These are phyloP conservation scores for Eutrema japonicum DNA, from an alignment of 345 rosid species.

Conservation along the genomic window DNA sequence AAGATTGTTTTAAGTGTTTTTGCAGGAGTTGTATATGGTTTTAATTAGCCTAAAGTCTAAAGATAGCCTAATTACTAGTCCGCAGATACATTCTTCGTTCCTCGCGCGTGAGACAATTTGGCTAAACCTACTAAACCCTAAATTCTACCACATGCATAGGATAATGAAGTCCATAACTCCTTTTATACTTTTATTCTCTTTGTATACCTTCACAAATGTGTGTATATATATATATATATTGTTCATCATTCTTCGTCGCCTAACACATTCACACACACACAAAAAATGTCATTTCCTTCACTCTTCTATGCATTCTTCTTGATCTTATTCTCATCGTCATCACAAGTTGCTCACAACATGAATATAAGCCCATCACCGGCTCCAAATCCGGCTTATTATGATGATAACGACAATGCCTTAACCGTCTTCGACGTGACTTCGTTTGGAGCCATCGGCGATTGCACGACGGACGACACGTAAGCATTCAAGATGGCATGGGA, in stretches of 20 bases:
- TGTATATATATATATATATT: slow-evolving; percentile 1
- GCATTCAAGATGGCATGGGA: slow-evolving; percentile 95
- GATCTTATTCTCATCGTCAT: slow-evolving; percentile 15
- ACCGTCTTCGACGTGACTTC: slow-evolving; percentile 58
- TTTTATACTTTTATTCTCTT: slow-evolving; percentile 18
- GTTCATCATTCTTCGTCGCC: slow-evolving; percentile 14
- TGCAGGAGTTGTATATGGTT: too few relatives aligned
- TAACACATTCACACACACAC: slow-evolving; percentile 17
- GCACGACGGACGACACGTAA: slow-evolving; percentile 64
- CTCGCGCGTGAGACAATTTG: slow-evolving; percentile 36
- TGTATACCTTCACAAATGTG: slow-evolving; percentile 14
- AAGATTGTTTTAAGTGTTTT: too few relatives aligned
- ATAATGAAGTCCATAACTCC: slow-evolving; percentile 29
- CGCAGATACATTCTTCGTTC: neutral
- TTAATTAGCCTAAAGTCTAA: neutral
- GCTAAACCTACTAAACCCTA: slow-evolving; percentile 37
- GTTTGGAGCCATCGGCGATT: slow-evolving; percentile 85
- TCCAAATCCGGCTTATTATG: slow-evolving; percentile 33
- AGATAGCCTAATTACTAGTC: neutral
- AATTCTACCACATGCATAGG: slow-evolving; percentile 24
- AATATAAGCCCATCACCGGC: slow-evolving; percentile 35
- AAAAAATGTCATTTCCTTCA: slow-evolving; percentile 22
- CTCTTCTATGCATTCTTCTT: slow-evolving; percentile 21
- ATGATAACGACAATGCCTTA: slow-evolving; percentile 2
- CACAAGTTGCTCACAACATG: slow-evolving; percentile 9